Percentiles rank a stretch among this genome's conserved stretches.
Conservation (phyloP, 2,329 filamentous ascomycete species). For the Phyllosticta citrichinensis region DNA sequence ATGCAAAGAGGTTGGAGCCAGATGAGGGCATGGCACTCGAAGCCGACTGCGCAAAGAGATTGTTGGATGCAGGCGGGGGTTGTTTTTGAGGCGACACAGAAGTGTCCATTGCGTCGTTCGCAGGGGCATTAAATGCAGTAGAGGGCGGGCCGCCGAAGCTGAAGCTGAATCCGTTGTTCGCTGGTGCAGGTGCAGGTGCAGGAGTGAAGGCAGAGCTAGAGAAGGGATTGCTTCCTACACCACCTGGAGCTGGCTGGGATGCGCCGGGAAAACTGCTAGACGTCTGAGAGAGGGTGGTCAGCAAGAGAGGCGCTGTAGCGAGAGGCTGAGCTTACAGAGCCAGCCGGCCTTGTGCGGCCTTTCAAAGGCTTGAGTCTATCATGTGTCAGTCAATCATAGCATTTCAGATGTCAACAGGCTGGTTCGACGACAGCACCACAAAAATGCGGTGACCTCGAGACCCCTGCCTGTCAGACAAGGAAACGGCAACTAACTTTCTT, state of each 20-base stretch:
- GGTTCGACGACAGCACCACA: neutral
- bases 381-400: neutral
- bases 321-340: constrained; percentile 3
- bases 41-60: neutral
- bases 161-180: constrained; percentile 2
- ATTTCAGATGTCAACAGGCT: neutral
- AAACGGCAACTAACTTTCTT: constrained; percentile 43
- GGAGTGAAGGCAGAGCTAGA: neutral
- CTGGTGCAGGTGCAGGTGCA: constrained; percentile 1
- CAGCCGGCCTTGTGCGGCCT: constrained; percentile 1
- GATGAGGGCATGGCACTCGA: neutral
- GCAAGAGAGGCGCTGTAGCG: neutral
- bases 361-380: constrained; percentile 9
- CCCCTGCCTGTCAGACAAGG: neutral
- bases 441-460: neutral
- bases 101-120: neutral
- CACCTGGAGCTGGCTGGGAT: neutral
- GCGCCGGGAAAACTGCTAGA: constrained; percentile 2
- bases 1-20: constrained; percentile 3
- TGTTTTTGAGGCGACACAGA: neutral
- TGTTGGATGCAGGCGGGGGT: neutral
- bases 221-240: neutral
- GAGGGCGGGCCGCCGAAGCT: neutral
- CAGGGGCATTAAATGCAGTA: neutral
- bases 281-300: neutral